Evolutionary conservation across 306 rosid genomes (phyloP), one percentile per base, ranked within the genome.

Genomic region (Cucurbita maxima): DNA sequence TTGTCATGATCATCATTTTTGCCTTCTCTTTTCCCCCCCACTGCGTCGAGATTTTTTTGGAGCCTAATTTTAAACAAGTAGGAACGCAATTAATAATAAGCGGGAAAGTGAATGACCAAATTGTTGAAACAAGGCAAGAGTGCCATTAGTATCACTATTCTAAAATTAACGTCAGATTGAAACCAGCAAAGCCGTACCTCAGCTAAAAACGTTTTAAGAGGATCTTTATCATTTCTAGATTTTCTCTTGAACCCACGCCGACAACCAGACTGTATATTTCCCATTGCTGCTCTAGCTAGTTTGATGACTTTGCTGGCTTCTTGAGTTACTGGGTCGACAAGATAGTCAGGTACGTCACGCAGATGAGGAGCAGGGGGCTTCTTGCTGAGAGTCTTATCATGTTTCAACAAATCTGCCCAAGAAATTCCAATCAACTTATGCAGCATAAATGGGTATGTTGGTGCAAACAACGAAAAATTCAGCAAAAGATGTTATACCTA

Each of bases 351-450:
- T 51, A 91, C 91, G 69, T 86, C 87, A 3, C 96, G 86, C 45
- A 94, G 86, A 78, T 91, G 97, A 15, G 92, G 40, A 58, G 98
- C 90, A 16, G 94, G 95, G 69, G 89, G 88, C 52, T 84, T 89
- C 89, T 91, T 94, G 95, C 99, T 94, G 70, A 94, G 76, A 81
- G 85, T 79, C 80, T 94, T 94, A 78, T 94, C 99, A 44, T 94
- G 99, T 77, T 94, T 91, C 89, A 94, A 81, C 48, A 89, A 83
- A 84, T 86, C 99, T 90, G 89, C 82, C 76, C 83, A 76, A 75
- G 60, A 79, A 68, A 22, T 8, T 47, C 73, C 43, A 47, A 25
- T 68, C 57, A 68, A 47, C 41, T 68, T 45, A 45, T 43, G 72
- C 72, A 66, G 38, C 38, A 22, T 44, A 66, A 44, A 66, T 41